These are phyloP conservation scores for cucumber (Cucumis sativus) DNA, from an alignment of 306 rosid species.

Conservation along the genomic window Cucumber_9930_V3 NC_026655.2:25101501-25102000, in stretches of 20 bases:
- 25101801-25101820: conserved; percentile 80
- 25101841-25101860: conserved; percentile 56
- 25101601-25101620: neutral
- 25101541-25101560: neutral
- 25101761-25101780: conserved; percentile 59
- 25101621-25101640: neutral
- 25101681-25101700: conserved; percentile 84
- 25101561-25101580: neutral
- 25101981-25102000: conserved; percentile 95
- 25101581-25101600: neutral
- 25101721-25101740: conserved; percentile 81
- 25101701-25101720: conserved; percentile 62
- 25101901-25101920: neutral
- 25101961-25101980: conserved; percentile 92
- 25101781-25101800: conserved; percentile 72
- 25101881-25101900: neutral
- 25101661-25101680: conserved; percentile 43
- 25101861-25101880: neutral
- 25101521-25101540: neutral
- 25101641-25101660: neutral
- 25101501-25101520: neutral
- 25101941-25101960: conserved; percentile 75
- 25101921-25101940: neutral
- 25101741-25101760: conserved; percentile 67
- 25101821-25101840: conserved; percentile 81